phyloP scores from a whole-genome alignment of 129 eudicot genomes.

The Solidago caesia region DNA sequence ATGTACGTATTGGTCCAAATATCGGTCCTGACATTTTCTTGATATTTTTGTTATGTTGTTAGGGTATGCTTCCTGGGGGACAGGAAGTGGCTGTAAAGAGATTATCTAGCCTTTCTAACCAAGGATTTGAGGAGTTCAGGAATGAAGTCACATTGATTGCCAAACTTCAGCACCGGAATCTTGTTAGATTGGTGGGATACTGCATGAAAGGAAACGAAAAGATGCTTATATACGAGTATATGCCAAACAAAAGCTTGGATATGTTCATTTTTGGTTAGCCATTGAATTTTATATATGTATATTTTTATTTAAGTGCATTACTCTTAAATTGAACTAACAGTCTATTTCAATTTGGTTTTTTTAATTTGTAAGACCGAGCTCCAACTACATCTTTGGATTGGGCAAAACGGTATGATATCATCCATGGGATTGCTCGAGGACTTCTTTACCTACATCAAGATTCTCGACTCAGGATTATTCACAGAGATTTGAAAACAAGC shows the following conservation, averaged over 20 bases:
- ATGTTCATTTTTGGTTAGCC: constrained; percentile 49
- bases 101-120: constrained; percentile 38
- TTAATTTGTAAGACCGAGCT: not conserved
- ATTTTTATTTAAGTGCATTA: not conserved
- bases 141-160: constrained; percentile 46
- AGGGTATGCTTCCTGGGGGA: constrained; percentile 45
- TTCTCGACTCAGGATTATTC: constrained; percentile 42
- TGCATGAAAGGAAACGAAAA: constrained; percentile 45
- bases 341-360: not conserved
- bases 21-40: no score
- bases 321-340: no score
- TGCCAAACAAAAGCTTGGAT: constrained; percentile 54
- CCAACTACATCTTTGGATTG: constrained; percentile 25
- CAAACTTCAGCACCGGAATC: constrained; percentile 55
- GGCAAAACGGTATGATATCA: constrained; percentile 39
- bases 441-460: constrained; percentile 52
- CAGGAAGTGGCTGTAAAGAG: constrained; percentile 47
- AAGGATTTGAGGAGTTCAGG: constrained; percentile 46
- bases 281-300: not conserved
- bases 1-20: no score
- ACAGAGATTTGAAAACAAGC: constrained; percentile 44
- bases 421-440: constrained; percentile 44
- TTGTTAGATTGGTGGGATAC: constrained; percentile 52
- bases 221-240: constrained; percentile 45
- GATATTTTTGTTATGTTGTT: not conserved